A percentile compares a stretch with the other conserved stretches of the same genome.
These are phyloP conservation scores for Deuterostichococcus epilithicus DNA, from an alignment of 139 green algal genomes.

Conservation along the genomic window DNA sequence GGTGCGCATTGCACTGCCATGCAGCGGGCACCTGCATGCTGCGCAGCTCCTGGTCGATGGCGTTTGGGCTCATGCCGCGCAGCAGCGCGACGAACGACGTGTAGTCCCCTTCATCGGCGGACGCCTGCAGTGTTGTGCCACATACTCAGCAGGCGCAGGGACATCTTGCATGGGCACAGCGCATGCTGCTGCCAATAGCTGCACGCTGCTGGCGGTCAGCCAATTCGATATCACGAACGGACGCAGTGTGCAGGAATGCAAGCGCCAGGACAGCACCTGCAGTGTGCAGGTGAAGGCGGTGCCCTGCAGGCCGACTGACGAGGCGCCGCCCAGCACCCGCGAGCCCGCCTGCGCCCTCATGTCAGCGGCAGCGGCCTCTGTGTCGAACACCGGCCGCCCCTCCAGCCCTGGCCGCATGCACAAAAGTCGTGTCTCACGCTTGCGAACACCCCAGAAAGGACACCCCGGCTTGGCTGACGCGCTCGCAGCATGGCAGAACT, in stretches of 20 bases:
- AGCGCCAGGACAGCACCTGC: neutral
- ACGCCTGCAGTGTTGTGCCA: slow-evolving; percentile 41
- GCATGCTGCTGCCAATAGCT: too few species aligned
- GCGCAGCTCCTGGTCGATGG: slow-evolving; percentile 70
- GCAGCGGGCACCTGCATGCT: slow-evolving; percentile 50
- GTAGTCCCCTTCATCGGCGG: slow-evolving; percentile 29
- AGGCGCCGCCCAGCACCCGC: neutral
- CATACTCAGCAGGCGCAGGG: too few species aligned
- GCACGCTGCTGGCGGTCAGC: too few species aligned
- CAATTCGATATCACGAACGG: too few species aligned
- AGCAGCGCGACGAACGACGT: slow-evolving; percentile 43
- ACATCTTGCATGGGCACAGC: too few species aligned
- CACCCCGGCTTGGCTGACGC: too few species aligned
- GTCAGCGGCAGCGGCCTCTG: neutral
- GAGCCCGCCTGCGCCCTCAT: neutral
- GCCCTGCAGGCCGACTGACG: neutral
- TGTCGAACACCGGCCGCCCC: slow-evolving; percentile 11
- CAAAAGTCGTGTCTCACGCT: too few species aligned
- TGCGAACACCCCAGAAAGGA: too few species aligned
- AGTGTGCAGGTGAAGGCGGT: neutral
- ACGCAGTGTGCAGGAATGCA: too few species aligned
- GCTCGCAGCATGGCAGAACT: too few species aligned
- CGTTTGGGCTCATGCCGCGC: slow-evolving; percentile 40
- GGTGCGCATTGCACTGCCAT: neutral
- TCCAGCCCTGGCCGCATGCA: neutral